phyloP scores from a whole-genome alignment of 495 filamentous ascomycete species.

The Penicillium desertorum region DNA sequence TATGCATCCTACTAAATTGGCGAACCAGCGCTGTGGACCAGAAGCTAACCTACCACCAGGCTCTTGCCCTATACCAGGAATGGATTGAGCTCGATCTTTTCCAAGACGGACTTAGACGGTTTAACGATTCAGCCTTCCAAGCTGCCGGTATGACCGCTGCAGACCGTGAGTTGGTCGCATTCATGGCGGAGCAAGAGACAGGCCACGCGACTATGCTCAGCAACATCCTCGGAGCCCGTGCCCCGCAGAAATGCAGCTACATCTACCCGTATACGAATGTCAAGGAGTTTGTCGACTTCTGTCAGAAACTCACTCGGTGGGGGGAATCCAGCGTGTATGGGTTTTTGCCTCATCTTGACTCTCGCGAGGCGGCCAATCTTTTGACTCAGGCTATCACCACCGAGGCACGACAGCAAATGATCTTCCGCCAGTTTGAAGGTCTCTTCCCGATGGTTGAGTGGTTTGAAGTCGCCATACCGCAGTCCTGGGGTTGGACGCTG shows the following conservation, averaged over 20 bases:
- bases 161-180: slow-evolving; percentile 70
- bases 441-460: slow-evolving; percentile 84
- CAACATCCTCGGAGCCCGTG: slow-evolving; percentile 71
- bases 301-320: slow-evolving; percentile 79
- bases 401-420: slow-evolving; percentile 86
- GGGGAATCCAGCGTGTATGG: slow-evolving; percentile 84
- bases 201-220: slow-evolving; percentile 77
- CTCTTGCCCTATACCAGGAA: slow-evolving; percentile 74
- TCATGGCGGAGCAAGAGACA: slow-evolving; percentile 83
- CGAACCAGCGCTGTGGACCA: background rate
- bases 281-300: slow-evolving; percentile 80
- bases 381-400: slow-evolving; percentile 75
- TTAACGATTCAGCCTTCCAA: slow-evolving; percentile 68
- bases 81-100: slow-evolving; percentile 89
- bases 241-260: slow-evolving; percentile 76
- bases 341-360: slow-evolving; percentile 78
- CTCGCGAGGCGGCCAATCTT: slow-evolving; percentile 69
- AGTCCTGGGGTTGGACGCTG: slow-evolving; percentile 85
- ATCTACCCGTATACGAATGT: slow-evolving; percentile 80
- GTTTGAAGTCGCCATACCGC: slow-evolving; percentile 79
- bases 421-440: slow-evolving; percentile 83
- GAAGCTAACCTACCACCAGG: slow-evolving; percentile 35
- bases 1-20: slow-evolving; percentile 16
- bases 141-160: slow-evolving; percentile 64
- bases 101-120: slow-evolving; percentile 71